A percentile compares a stretch with the other conserved stretches of the same genome.
Evolutionary conservation across 1,139 yeast genomes (phyloP).

Genomic region (Tardiomyces depauwii): DNA sequence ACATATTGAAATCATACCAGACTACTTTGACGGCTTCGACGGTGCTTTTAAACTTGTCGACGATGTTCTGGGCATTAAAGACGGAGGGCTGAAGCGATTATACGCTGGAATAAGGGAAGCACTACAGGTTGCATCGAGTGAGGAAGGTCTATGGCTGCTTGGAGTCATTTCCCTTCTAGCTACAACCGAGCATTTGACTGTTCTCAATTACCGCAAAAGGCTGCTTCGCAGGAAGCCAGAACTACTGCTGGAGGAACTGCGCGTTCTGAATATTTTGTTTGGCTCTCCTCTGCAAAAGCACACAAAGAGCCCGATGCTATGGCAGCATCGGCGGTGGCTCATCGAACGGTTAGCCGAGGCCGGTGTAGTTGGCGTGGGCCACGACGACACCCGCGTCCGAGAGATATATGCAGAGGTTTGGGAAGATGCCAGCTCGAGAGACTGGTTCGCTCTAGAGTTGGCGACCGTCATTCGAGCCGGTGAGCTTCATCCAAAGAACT

Average conservation of each 20-base stretch:
- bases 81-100: too few species aligned
- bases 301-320: slow-evolving; percentile 28
- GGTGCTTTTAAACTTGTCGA: too few species aligned
- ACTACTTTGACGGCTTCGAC: too few species aligned
- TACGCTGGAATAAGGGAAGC: too few species aligned
- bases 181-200: slow-evolving; percentile 25
- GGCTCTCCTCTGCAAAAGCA: slow-evolving; percentile 26
- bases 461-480: slow-evolving; percentile 25
- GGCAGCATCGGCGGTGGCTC: slow-evolving; percentile 29
- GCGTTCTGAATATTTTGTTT: slow-evolving; percentile 19
- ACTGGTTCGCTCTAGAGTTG: slow-evolving; percentile 12
- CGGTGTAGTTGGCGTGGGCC: not conserved
- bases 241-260: slow-evolving; percentile 16
- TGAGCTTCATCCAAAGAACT: slow-evolving; percentile 31
- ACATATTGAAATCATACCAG: too few species aligned
- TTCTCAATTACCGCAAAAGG: slow-evolving; percentile 22
- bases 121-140: too few species aligned
- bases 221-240: not conserved
- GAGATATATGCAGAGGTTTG: too few species aligned
- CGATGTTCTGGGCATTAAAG: too few species aligned
- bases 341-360: slow-evolving; percentile 1
- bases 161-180: slow-evolving; percentile 19
- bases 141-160: slow-evolving; percentile 3
- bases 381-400: too few species aligned
- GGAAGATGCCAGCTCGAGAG: slow-evolving; percentile 1